Percentiles rank a stretch among this genome's conserved stretches.
These are phyloP conservation scores for Pyrus communis DNA, from an alignment of 306 rosid species.

Conservation along the genomic window DNA sequence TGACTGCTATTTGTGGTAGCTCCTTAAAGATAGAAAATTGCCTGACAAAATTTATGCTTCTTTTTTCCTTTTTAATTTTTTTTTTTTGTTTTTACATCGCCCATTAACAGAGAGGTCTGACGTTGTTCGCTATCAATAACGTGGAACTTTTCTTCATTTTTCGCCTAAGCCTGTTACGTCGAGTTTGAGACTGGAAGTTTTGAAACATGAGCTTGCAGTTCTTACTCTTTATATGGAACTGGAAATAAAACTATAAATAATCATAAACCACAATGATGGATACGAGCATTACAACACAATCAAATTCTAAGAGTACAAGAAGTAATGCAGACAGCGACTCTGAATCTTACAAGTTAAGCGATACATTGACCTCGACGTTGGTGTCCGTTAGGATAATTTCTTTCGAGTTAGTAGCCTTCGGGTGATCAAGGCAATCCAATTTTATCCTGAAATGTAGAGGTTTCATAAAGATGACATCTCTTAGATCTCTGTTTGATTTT, in stretches of 20 bases:
- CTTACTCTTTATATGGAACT: background rate
- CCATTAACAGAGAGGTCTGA: too few relatives aligned
- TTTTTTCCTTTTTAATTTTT: too few relatives aligned
- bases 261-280: background rate
- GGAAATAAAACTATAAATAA: background rate
- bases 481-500: conserved; percentile 50
- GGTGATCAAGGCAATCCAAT: conserved; percentile 49
- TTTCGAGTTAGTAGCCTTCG: conserved; percentile 61
- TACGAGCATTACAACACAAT: background rate
- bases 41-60: too few relatives aligned
- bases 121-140: too few relatives aligned
- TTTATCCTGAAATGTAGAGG: conserved; percentile 64
- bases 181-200: too few relatives aligned
- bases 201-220: background rate
- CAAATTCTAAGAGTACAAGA: background rate
- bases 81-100: too few relatives aligned
- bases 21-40: too few relatives aligned
- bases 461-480: conserved; percentile 61
- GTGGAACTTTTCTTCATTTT: too few relatives aligned
- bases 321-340: background rate
- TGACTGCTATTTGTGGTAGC: too few relatives aligned
- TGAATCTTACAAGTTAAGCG: conserved; percentile 28
- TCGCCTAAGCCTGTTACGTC: too few relatives aligned
- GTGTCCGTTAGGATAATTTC: conserved; percentile 59
- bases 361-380: conserved; percentile 46